Conservation (phyloP, 306 rosid genomes). For the Hylodesmum podocarpum region DNA sequence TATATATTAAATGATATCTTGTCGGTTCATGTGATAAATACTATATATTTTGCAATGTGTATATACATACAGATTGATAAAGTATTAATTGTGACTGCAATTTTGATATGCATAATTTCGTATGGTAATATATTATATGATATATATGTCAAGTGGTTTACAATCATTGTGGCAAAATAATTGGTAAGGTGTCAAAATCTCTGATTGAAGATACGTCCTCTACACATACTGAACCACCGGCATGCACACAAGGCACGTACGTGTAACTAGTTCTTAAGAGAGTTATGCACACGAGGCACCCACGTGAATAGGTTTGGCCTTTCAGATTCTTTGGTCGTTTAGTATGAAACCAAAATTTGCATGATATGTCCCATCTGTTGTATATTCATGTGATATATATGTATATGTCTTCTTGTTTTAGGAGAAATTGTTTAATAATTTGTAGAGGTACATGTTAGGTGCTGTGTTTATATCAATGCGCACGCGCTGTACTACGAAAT, state of each 20-base stretch:
- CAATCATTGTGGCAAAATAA: constrained; percentile 20
- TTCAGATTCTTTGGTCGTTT: not conserved
- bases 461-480: not conserved
- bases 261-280: not conserved
- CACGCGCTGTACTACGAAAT: not conserved
- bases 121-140: not conserved
- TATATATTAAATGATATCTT: not conserved
- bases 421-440: not conserved
- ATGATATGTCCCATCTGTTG: not conserved
- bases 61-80: not conserved
- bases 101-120: not conserved
- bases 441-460: not conserved
- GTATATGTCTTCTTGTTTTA: not conserved
- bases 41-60: not conserved
- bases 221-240: constrained; percentile 12
- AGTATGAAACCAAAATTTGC: constrained; percentile 2
- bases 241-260: not conserved
- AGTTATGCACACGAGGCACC: not conserved
- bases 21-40: not conserved
- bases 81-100: too few species aligned
- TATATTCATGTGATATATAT: not conserved
- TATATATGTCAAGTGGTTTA: constrained; percentile 18
- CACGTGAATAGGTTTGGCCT: not conserved
- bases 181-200: constrained; percentile 1
- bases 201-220: not conserved